Percentiles rank a stretch among this genome's conserved stretches.
phyloP scores from a whole-genome alignment of 1,284 basidiomycete genomes.

The Wallemia mellicola region DNA sequence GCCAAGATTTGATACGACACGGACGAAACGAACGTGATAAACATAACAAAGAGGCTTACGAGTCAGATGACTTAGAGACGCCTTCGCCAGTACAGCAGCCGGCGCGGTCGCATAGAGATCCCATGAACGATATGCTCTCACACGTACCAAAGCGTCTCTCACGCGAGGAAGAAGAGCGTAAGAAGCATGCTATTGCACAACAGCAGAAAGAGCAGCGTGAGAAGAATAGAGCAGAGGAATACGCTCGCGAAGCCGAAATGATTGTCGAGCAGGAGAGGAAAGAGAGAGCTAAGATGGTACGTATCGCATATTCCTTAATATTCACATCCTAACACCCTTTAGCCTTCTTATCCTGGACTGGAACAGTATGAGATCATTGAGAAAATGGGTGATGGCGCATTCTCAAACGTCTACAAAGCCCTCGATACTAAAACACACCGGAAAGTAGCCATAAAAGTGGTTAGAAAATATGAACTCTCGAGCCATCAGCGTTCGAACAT shows the following conservation, averaged over 20 bases:
- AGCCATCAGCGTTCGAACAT: conserved; percentile 91
- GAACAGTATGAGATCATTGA: conserved; percentile 52
- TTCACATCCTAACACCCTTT: not conserved
- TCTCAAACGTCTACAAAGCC: conserved; percentile 94
- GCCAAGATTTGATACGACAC: not conserved
- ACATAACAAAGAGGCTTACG: not conserved
- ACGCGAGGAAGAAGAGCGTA: not conserved
- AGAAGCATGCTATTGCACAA: not conserved
- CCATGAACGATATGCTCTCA: not conserved
- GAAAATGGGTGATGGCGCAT: conserved; percentile 96
- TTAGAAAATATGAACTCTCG: conserved; percentile 85
- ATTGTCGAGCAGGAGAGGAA: conserved; percentile 50
- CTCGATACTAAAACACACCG: conserved; percentile 40
- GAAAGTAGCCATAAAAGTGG: conserved; percentile 87
- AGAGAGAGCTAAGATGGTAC: conserved; percentile 44
- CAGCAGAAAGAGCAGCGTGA: not conserved
- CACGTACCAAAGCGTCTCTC: not conserved
- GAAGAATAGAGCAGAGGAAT: conserved; percentile 8
- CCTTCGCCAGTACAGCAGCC: not conserved
- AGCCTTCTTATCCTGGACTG: conserved; percentile 24
- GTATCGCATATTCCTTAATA: conserved; percentile 1
- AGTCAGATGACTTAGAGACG: not conserved
- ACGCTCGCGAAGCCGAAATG: conserved; percentile 32
- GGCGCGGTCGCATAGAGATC: not conserved
- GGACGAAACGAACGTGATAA: not conserved